Conservation (phyloP, 805 yeast species). For the Komagataella mondaviorum region DNA sequence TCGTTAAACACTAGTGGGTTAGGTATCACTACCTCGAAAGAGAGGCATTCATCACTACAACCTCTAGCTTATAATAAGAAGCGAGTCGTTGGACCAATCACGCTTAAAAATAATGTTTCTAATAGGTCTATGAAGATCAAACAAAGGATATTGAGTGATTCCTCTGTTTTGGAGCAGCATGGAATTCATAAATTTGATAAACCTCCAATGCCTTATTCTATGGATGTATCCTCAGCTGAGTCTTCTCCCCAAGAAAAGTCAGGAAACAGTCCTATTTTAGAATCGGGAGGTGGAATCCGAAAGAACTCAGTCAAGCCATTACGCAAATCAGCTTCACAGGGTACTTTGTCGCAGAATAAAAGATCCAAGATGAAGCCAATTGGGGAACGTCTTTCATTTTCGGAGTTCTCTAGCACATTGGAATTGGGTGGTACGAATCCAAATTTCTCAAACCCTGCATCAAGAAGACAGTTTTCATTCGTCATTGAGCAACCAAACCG, state of each 20-base stretch:
- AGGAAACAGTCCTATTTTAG: neutral
- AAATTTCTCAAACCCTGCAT: neutral
- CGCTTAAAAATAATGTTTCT: neutral
- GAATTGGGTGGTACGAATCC: neutral
- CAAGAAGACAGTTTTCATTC: neutral
- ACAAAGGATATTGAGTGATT: neutral
- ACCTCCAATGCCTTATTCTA: neutral
- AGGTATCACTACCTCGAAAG: neutral
- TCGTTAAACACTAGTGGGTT: neutral
- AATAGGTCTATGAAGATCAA: neutral
- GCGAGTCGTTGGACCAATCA: neutral
- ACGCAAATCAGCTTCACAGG: neutral
- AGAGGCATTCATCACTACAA: neutral
- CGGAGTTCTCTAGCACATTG: neutral
- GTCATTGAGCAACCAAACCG: neutral
- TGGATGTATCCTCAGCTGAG: neutral
- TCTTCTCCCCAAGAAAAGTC: neutral
- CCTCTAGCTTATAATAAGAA: neutral
- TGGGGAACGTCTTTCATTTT: neutral
- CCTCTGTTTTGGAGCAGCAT: neutral
- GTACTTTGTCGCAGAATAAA: neutral
- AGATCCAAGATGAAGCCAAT: neutral
- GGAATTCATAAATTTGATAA: neutral
- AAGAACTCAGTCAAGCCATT: neutral
- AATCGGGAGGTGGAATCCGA: neutral